Percentiles rank a stretch among this genome's conserved stretches.
These are phyloP conservation scores for Volvox reticuliferus DNA, from an alignment of 139 green algal species.

Conservation along the genomic window DNA sequence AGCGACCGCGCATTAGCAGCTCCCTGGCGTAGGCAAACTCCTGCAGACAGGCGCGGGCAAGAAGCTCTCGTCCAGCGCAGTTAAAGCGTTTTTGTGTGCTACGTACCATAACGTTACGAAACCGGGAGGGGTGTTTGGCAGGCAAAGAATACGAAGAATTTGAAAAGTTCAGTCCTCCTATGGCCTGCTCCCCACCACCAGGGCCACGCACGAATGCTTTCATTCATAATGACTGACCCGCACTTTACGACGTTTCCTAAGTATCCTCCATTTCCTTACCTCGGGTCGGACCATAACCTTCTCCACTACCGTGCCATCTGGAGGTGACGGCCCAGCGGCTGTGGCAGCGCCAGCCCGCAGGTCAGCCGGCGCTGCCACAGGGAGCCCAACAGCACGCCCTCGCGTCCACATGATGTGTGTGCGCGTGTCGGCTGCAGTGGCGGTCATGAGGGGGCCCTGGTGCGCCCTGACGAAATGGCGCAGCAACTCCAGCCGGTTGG, in stretches of 20 bases:
- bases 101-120: too few species aligned
- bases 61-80: too few species aligned
- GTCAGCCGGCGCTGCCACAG: background rate
- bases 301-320: background rate
- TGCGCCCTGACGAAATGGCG: background rate
- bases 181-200: too few species aligned
- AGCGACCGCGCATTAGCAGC: conserved; percentile 13
- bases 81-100: too few species aligned
- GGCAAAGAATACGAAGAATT: too few species aligned
- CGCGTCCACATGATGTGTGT: conserved; percentile 24
- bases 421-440: background rate
- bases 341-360: background rate
- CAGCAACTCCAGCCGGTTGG: conserved; percentile 19
- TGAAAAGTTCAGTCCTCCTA: too few species aligned
- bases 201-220: too few species aligned
- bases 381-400: background rate
- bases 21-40: conserved; percentile 22
- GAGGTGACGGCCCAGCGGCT: background rate
- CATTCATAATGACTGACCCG: too few species aligned
- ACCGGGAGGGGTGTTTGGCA: too few species aligned
- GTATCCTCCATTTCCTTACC: background rate
- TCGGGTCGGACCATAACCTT: background rate
- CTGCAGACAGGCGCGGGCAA: background rate
- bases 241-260: too few species aligned
- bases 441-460: conserved; percentile 15